Evolutionary conservation across 2,329 filamentous ascomycete genomes (phyloP).

Genomic region (Monosporascus ibericus): DNA sequence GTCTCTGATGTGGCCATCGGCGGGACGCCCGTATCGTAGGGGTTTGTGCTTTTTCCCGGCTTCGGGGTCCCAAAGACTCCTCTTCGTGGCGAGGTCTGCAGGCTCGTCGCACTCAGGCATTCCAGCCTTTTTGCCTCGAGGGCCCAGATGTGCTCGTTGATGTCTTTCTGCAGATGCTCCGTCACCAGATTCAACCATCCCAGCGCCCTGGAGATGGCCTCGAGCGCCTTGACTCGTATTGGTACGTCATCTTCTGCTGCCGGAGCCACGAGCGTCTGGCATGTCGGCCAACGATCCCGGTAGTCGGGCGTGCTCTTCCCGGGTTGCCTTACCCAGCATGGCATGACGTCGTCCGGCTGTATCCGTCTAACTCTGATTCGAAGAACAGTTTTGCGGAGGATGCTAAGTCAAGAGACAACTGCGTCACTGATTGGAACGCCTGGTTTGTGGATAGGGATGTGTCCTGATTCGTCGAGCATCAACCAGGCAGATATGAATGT

Average conservation of each 20-base stretch:
- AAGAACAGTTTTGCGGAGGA: too few relatives aligned
- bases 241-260: not conserved
- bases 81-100: not conserved
- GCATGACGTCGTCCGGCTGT: not conserved
- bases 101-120: constrained; percentile 3
- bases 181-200: constrained; percentile 17
- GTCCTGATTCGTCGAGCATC: too few relatives aligned
- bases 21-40: constrained; percentile 22
- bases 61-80: constrained; percentile 2
- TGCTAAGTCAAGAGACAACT: too few relatives aligned
- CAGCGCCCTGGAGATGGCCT: constrained; percentile 12
- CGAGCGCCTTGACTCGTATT: constrained; percentile 14
- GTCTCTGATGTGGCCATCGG: not conserved
- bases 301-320: constrained; percentile 16
- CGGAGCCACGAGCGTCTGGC: constrained; percentile 13
- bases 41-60: constrained; percentile 24
- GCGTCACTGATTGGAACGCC: too few relatives aligned
- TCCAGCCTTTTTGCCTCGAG: constrained; percentile 12
- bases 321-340: constrained; percentile 1
- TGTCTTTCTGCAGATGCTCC: constrained; percentile 16
- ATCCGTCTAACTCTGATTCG: too few relatives aligned
- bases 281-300: constrained; percentile 23
- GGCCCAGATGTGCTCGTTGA: constrained; percentile 14
- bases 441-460: too few relatives aligned
- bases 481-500: too few relatives aligned